Evolutionary conservation across 371 early-diverging fungal genomes (phyloP).

Genomic region (Phascolomyces articulosus): DNA sequence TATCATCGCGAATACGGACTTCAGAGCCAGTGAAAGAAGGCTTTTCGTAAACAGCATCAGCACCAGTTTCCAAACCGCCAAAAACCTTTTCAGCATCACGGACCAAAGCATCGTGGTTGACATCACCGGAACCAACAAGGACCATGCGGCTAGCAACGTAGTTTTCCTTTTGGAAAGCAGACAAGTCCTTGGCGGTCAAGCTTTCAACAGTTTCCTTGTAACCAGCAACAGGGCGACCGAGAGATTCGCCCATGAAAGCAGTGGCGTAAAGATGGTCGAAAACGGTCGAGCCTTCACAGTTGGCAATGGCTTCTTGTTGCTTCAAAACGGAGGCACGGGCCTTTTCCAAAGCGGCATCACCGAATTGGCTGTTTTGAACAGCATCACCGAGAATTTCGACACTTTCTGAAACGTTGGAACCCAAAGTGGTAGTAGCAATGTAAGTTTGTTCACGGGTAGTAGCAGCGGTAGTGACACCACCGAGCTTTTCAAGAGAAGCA

Average conservation of each 20-base stretch:
- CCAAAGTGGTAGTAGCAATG: conserved; percentile 87
- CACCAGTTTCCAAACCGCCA: conserved; percentile 54
- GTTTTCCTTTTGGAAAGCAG: conserved; percentile 80
- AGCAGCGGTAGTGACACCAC: conserved; percentile 90
- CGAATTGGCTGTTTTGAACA: conserved; percentile 80
- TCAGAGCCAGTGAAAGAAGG: conserved; percentile 89
- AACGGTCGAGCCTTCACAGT: conserved; percentile 20
- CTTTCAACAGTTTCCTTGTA: conserved; percentile 82
- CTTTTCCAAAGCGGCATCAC: conserved; percentile 74
- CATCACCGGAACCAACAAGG: conserved; percentile 87
- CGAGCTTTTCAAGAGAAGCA: conserved; percentile 78
- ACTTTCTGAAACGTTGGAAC: conserved; percentile 72
- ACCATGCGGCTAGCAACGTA: conserved; percentile 93
- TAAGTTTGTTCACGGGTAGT: conserved; percentile 95
- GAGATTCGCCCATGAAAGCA: conserved; percentile 87
- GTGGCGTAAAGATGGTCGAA: conserved; percentile 90
- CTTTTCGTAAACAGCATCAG: conserved; percentile 39
- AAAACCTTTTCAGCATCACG: conserved; percentile 89
- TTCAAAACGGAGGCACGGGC: conserved; percentile 89
- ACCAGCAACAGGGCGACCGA: conserved; percentile 92
- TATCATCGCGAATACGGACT: conserved; percentile 88
- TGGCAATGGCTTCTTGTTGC: conserved; percentile 84
- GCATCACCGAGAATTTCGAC: conserved; percentile 90
- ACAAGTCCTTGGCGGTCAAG: conserved; percentile 78
- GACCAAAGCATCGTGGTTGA: conserved; percentile 89